A percentile compares a stretch with the other conserved stretches of the same genome.
Conservation (phyloP, 1,139 yeast species). For the Debaryomyces subglobosus region DNA sequence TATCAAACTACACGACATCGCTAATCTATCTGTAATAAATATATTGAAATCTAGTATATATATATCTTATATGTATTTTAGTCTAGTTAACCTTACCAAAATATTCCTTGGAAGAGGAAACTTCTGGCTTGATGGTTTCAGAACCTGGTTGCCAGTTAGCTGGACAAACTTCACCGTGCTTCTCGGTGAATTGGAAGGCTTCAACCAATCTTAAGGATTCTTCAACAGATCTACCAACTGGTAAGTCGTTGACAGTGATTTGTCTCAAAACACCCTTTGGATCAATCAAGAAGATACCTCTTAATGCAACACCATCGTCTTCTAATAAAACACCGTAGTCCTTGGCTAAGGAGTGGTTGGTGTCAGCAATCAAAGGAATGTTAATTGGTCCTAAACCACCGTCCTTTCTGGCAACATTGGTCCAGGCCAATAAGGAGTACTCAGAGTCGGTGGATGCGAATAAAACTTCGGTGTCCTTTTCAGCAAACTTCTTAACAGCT, state of each 20-base stretch:
- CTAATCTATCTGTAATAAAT: not conserved
- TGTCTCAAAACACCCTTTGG: slow-evolving; percentile 95
- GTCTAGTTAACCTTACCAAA: slow-evolving; percentile 57
- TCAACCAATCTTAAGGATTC: slow-evolving; percentile 97
- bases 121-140: slow-evolving; percentile 90
- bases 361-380: slow-evolving; percentile 94
- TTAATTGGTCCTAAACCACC: slow-evolving; percentile 97
- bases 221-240: slow-evolving; percentile 98
- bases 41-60: not conserved
- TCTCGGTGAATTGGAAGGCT: slow-evolving; percentile 89
- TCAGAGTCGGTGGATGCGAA: slow-evolving; percentile 98
- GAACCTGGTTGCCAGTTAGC: slow-evolving; percentile 99
- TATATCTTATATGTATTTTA: not conserved
- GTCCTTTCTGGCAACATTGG: slow-evolving; percentile 92
- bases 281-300: slow-evolving; percentile 97
- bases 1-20: not conserved
- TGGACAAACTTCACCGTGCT: slow-evolving; percentile 97
- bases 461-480: slow-evolving; percentile 83
- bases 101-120: slow-evolving; percentile 80
- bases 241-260: slow-evolving; percentile 95
- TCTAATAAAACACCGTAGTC: slow-evolving; percentile 97
- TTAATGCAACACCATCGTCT: slow-evolving; percentile 94
- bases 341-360: slow-evolving; percentile 90
- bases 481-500: slow-evolving; percentile 86
- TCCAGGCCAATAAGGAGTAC: slow-evolving; percentile 97